Evolutionary conservation across 2,329 filamentous ascomycete species (phyloP).

Genomic region (Neofusicoccum kwambonambiense): DNA sequence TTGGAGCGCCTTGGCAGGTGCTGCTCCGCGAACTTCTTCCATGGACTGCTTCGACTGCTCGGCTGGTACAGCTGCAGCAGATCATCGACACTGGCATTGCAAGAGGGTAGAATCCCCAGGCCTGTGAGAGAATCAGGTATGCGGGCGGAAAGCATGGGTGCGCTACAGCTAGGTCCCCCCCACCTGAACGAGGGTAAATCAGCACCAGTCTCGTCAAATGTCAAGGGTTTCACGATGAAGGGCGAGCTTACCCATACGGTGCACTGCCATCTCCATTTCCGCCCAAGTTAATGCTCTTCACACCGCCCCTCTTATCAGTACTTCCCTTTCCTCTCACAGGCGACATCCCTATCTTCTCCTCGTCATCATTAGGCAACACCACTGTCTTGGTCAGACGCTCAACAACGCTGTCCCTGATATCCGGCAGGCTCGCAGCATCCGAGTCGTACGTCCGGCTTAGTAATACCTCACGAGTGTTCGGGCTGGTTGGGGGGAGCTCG

Average conservation of each 20-base stretch:
- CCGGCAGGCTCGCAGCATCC: slow-evolving; percentile 7
- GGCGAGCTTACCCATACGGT: neutral
- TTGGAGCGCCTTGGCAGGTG: neutral
- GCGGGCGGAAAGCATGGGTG: neutral
- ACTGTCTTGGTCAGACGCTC: slow-evolving; percentile 2
- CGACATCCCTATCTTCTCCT: neutral
- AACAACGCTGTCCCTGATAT: slow-evolving; percentile 11
- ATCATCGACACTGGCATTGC: neutral
- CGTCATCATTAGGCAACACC: neutral
- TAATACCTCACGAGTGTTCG: neutral
- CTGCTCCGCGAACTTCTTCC: slow-evolving; percentile 7
- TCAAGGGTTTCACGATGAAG: neutral
- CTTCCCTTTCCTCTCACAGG: neutral
- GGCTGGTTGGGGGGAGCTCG: neutral
- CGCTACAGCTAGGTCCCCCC: slow-evolving; percentile 1
- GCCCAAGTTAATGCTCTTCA: slow-evolving; percentile 3
- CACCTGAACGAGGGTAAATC: neutral
- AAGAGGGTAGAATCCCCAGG: neutral
- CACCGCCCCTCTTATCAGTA: neutral
- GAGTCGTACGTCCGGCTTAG: slow-evolving; percentile 7
- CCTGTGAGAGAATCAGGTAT: neutral
- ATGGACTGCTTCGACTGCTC: neutral
- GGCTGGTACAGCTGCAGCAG: neutral
- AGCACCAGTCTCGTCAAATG: neutral
- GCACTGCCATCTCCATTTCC: neutral